Evolutionary conservation across 805 yeast species (phyloP).

Genomic region (Candida maris): DNA sequence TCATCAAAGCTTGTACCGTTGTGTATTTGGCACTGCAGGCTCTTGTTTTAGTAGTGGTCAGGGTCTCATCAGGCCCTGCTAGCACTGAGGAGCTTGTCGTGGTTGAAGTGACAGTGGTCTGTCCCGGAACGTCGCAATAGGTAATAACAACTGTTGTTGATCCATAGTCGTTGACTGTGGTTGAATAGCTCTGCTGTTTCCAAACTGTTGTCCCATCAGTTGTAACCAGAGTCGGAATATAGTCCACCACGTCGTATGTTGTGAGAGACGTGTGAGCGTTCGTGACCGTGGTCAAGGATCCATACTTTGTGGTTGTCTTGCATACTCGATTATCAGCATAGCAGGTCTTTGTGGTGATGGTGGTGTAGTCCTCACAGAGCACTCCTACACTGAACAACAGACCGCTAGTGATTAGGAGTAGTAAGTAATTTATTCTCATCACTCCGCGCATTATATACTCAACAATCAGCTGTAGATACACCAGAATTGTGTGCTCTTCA

Average conservation of each 20-base stretch:
- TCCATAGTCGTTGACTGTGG: conserved; percentile 19
- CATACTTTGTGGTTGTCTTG: conserved; percentile 18
- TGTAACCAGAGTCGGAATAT: conserved; percentile 19
- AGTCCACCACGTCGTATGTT: conserved; percentile 11
- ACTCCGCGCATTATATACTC: too few species aligned
- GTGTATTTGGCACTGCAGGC: conserved; percentile 20
- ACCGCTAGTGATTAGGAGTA: too few species aligned
- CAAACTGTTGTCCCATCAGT: conserved; percentile 16
- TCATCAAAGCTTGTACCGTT: conserved; percentile 5
- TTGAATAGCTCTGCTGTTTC: conserved; percentile 18
- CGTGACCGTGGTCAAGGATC: conserved; percentile 11
- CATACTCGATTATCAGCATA: conserved; percentile 18
- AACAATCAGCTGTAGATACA: too few species aligned
- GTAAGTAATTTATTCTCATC: too few species aligned
- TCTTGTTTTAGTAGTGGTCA: conserved; percentile 7
- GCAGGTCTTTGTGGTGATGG: conserved; percentile 14
- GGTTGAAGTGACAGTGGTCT: conserved; percentile 10
- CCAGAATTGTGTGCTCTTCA: too few species aligned
- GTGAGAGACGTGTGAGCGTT: conserved; percentile 8
- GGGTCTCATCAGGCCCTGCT: conserved; percentile 5
- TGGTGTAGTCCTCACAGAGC: conserved; percentile 16
- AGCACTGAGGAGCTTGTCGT: conserved; percentile 7
- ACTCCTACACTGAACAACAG: too few species aligned
- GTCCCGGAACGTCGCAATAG: conserved; percentile 22
- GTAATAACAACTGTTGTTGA: conserved; percentile 18